Base-by-base conservation (phyloP, 331 rosid species). In the Saraca asoca region DNA sequence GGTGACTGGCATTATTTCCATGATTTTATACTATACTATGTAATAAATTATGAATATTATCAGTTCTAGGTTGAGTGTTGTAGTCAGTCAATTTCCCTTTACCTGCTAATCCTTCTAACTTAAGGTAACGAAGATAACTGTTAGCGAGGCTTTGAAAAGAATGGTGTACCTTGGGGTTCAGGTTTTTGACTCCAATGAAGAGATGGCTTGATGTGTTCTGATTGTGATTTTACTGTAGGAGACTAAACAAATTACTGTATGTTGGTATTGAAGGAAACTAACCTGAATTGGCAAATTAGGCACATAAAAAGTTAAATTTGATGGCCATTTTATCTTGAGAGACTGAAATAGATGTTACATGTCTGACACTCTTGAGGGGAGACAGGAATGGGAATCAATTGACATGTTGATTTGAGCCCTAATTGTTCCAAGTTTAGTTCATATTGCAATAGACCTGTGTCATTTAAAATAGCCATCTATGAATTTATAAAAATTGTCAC, bases 91-190 rank as follows among this genome's bases (percentile, higher is more conserved):
- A n/a, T 53, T 62, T 62, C 33, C 31, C 31, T 60, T 12, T 12
- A 8, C 9, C 54, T 17, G 9, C 31, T 62, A 24, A 17, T 19
- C 50, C 19, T 61, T 68, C 33, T n/a, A 15, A 39, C 45, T 52
- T 13, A 17, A 46, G 11, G 41, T 11, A 43, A 45, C 18, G 59
- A 24, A 61, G 33, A 15, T 41, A 44, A n/a, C 42, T 15, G 35
- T 12, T 20, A 41, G 43, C 51, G 49, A 45, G 45, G 17, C 33
- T 39, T 48, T 35, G 69, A 71, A 71, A 45, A n/a, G 19, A 45
- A 56, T 42, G 12, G 52, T 18, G 51, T 59, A 17, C 31, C 35
- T 38, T 70, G 35, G 9, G 18, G 46, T 13, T 53, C 41, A 20
- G 14, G 53, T 17, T 20, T 70, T 70, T 34, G 29, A 42, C 62